Percentiles rank a stretch among this genome's conserved stretches.
Conservation (phyloP, 345 rosid species). For the Citrus australasica region DNA sequence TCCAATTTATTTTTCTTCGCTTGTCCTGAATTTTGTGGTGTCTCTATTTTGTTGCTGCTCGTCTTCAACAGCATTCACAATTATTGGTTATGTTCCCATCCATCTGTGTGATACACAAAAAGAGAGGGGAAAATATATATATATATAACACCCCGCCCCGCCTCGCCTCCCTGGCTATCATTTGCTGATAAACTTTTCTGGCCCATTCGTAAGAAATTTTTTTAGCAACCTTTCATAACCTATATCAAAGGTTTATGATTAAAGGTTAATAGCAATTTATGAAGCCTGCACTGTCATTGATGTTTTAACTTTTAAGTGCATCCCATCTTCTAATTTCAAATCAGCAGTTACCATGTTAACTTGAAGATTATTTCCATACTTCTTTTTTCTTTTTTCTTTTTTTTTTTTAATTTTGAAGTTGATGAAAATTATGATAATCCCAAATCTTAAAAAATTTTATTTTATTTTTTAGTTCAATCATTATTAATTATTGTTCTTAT, state of each 20-base stretch:
- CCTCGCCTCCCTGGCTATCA: background rate
- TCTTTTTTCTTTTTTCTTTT: background rate
- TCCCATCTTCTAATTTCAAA: background rate
- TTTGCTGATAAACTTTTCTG: background rate
- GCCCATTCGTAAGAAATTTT: background rate
- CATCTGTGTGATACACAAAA: too few species aligned
- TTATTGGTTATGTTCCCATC: background rate
- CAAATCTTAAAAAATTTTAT: background rate
- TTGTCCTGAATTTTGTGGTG: background rate
- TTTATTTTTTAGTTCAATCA: background rate
- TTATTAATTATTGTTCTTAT: slow-evolving; percentile 6
- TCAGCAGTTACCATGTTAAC: background rate
- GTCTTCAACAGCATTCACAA: background rate
- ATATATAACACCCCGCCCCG: too few species aligned
- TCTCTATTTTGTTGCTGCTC: background rate
- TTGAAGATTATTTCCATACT: background rate
- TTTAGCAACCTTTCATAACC: background rate
- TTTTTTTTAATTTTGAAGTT: background rate
- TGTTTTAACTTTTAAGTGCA: background rate
- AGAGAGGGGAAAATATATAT: too few species aligned
- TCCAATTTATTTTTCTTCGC: background rate
- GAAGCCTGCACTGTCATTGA: background rate
- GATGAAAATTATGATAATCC: background rate
- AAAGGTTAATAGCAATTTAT: background rate
- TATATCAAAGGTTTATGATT: background rate